Base-by-base conservation (phyloP, 352 stramenopile species). In the Pythium guiyangense region DNA sequence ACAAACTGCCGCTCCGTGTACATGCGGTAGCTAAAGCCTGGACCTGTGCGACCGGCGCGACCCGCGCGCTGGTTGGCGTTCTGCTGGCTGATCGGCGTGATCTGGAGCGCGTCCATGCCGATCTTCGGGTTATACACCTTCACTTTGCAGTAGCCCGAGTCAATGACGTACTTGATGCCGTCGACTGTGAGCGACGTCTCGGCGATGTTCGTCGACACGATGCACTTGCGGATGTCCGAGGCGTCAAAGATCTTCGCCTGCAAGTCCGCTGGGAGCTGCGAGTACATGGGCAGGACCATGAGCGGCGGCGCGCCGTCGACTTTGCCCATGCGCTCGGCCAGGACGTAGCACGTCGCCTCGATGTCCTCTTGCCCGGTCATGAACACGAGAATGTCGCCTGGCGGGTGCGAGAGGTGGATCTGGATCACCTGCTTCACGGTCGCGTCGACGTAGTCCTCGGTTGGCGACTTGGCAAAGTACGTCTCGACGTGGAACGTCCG, bases 281-380 rank as follows among this genome's bases (percentile, higher is more conserved):
- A 99, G 74, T 99, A 99, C 96, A 99, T 99, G n/a, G 97, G 97
- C 10, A 99, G 79, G 37, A 99, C 82, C 63, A 99, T 87, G 8
- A 99, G 75, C 20, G 96, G 96, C 20, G 94, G 92, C 4, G 94
- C 85, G 43, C 92, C 90, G 34, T 96, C 92, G 15, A 99, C 70
- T 47, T 95, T 92, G 18, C 81, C 86, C 77, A 99, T 98, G n/a
- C 96, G 93, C 57, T 98, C 93, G 14, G 94, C 92, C 4, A 99
- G 58, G 26, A 99, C 85, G 57, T 86, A 96, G 62, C 93, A 98
- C 14, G 90, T 97, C 10, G 92, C 86, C 56, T 99, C 97, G 67
- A 99, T 99, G 65, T 99, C 97, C 73, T 99, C 96, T 74, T 99
- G 97, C 8, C 97, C 97, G 1, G 97, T 99, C 96, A 99, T 99